These are phyloP conservation scores for Mycena galericulata DNA, from an alignment of 768 basidiomycete genomes.

Conservation along the genomic window DNA sequence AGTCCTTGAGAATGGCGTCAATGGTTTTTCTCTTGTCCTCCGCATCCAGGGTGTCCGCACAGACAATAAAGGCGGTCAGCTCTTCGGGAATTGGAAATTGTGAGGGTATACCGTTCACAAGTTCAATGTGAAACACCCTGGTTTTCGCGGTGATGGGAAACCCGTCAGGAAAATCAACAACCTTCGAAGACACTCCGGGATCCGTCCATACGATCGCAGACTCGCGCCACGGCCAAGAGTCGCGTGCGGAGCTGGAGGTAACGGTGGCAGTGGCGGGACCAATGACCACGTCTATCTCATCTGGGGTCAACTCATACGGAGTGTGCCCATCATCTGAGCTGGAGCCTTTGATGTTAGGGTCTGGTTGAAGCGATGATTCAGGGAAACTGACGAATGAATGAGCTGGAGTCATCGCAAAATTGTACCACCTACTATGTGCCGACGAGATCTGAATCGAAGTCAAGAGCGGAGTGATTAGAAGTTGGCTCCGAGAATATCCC, in stretches of 20 bases:
- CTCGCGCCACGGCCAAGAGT: conserved; percentile 8
- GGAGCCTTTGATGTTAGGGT: neutral
- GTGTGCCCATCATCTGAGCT: conserved; percentile 11
- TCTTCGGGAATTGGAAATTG: conserved; percentile 19
- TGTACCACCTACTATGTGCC: conserved; percentile 9
- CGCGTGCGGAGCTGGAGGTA: conserved; percentile 11
- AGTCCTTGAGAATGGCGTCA: conserved; percentile 15
- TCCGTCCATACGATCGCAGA: conserved; percentile 6
- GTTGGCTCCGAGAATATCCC: conserved; percentile 1
- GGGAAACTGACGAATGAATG: conserved; percentile 10
- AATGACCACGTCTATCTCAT: conserved; percentile 17
- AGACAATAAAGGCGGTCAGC: conserved; percentile 13
- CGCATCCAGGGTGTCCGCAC: neutral
- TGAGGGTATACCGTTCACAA: conserved; percentile 10
- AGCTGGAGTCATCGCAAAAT: conserved; percentile 8
- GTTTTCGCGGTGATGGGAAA: conserved; percentile 12
- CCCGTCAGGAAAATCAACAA: conserved; percentile 13
- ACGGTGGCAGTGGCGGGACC: conserved; percentile 1
- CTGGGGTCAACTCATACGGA: conserved; percentile 18
- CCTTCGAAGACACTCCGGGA: conserved; percentile 1
- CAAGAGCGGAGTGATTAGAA: conserved; percentile 7
- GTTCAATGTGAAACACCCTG: conserved; percentile 11
- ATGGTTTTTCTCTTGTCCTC: conserved; percentile 8
- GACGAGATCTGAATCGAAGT: conserved; percentile 6
- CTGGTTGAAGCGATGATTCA: conserved; percentile 2